phyloP scores from a whole-genome alignment of 805 yeast genomes.

The Yarrowia keelungensis region DNA sequence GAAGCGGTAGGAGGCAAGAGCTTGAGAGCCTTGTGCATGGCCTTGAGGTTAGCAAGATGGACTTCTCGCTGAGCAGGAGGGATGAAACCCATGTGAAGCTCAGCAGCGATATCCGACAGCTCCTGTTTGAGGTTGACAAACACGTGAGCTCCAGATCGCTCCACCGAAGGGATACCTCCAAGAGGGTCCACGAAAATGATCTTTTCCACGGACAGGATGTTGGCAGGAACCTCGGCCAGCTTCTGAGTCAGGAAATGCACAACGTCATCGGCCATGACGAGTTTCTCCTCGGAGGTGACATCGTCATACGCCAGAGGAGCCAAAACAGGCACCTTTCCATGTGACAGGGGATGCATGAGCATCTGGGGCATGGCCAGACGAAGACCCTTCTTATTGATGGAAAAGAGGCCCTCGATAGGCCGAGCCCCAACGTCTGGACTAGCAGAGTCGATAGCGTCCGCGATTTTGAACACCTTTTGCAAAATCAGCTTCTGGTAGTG shows the following conservation, averaged over 20 bases:
- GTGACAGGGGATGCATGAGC: slow-evolving; percentile 54
- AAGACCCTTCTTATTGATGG: slow-evolving; percentile 43
- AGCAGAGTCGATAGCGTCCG: slow-evolving; percentile 42
- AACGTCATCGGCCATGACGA: slow-evolving; percentile 53
- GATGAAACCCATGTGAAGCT: slow-evolving; percentile 65
- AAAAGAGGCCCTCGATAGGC: slow-evolving; percentile 53
- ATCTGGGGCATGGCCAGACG: slow-evolving; percentile 51
- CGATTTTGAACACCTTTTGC: slow-evolving; percentile 42
- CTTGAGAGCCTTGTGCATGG: slow-evolving; percentile 65
- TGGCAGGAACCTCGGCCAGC: slow-evolving; percentile 47
- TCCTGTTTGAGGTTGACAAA: slow-evolving; percentile 57
- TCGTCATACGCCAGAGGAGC: slow-evolving; percentile 74
- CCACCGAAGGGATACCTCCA: slow-evolving; percentile 93
- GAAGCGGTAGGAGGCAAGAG: slow-evolving; percentile 65
- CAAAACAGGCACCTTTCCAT: slow-evolving; percentile 57
- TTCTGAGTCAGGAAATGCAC: slow-evolving; percentile 53
- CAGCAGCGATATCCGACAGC: slow-evolving; percentile 60
- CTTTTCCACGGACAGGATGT: slow-evolving; percentile 69
- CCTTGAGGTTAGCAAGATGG: slow-evolving; percentile 71
- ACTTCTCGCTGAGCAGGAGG: slow-evolving; percentile 55
- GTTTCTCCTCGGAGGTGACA: slow-evolving; percentile 53
- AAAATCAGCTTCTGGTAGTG: slow-evolving; percentile 46
- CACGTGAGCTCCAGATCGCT: slow-evolving; percentile 80
- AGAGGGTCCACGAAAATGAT: slow-evolving; percentile 75
- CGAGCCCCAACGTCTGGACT: slow-evolving; percentile 43